Base-by-base conservation (phyloP, 2,329 filamentous ascomycete genomes). In the Epichloe sibirici region DNA sequence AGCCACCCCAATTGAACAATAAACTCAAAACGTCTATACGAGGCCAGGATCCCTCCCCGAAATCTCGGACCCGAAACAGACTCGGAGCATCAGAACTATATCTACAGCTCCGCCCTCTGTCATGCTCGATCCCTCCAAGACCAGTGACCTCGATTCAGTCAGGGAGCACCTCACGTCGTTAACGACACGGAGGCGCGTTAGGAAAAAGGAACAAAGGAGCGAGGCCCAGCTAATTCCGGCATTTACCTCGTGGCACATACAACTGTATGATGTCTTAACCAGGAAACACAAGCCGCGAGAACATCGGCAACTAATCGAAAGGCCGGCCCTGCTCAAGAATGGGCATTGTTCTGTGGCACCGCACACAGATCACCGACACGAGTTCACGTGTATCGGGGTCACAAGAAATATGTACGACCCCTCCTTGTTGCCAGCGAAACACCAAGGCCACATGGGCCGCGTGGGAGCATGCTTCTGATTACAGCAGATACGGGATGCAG, bases 331-430 rank as follows among this genome's bases (percentile, higher is more conserved):
- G 17, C 23, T 17, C 21, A 12, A 5, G 42, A 48, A 23, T 13
- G 17, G 17, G 45, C 45, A 38, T 48, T 48, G 45, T 39, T 48
- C 35, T 37, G 34, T 48, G 45, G 23, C 34, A 48, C 45, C 45
- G 39, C 25, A 17, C 45, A 48, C 25, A 17, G 38, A 39, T 23
- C n/a, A 37, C 23, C 23, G 37, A 49, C 47, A 49, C 47, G 47
- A 49, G 47, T 9, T 40, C 47, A 49, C 38, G 47, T 49, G 47
- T 49, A 49, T 49, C 23, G 40, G 47, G 47, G 38, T 23, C 47
- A 49, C 47, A 42, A 34, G 37, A 40, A 17, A 40, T 9, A 31
- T 31, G 47, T 49, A 31, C 47, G 8, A 42, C 37, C 7, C 15
- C 9, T 23, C n/a, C 13, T 21, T 13, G 37, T 49, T 12, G 42